These are phyloP conservation scores for Hymenoscyphus fraxineus DNA, from an alignment of 2,329 filamentous ascomycete species.

Conservation along the genomic window DNA sequence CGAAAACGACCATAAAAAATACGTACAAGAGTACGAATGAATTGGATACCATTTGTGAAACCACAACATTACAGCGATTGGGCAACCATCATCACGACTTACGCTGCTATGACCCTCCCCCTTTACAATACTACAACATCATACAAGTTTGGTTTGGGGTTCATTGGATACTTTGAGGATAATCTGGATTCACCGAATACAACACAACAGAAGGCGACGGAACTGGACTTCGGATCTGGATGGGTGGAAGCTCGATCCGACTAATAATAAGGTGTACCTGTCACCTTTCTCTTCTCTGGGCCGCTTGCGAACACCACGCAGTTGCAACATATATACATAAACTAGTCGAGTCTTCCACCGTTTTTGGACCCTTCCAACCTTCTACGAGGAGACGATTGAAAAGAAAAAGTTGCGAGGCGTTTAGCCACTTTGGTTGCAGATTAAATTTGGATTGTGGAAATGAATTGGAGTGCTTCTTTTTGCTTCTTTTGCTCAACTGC, in stretches of 20 bases:
- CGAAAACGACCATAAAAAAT: slow-evolving; percentile 24
- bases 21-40: slow-evolving; percentile 21
- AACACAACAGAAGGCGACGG: slow-evolving; percentile 13
- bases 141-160: slow-evolving; percentile 13
- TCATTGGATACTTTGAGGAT: slow-evolving; percentile 14
- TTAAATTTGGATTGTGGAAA: slow-evolving; percentile 6
- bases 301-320: background rate
- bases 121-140: slow-evolving; percentile 17
- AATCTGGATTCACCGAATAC: slow-evolving; percentile 9
- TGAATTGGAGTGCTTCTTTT: slow-evolving; percentile 4
- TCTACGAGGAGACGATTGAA: slow-evolving; percentile 7
- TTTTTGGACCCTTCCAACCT: slow-evolving; percentile 5
- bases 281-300: slow-evolving; percentile 10
- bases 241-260: slow-evolving; percentile 13
- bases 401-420: slow-evolving; percentile 12
- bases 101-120: slow-evolving; percentile 32
- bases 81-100: slow-evolving; percentile 34
- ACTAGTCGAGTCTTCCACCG: slow-evolving; percentile 8
- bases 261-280: slow-evolving; percentile 12
- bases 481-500: background rate
- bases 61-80: slow-evolving; percentile 32
- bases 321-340: slow-evolving; percentile 10
- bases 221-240: slow-evolving; percentile 13
- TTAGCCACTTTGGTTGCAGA: background rate
- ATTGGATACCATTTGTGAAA: slow-evolving; percentile 30